A percentile compares a stretch with the other conserved stretches of the same genome.
These are phyloP conservation scores for Candida khao-thaluensis DNA, from an alignment of 805 yeast species.

Conservation along the genomic window DNA sequence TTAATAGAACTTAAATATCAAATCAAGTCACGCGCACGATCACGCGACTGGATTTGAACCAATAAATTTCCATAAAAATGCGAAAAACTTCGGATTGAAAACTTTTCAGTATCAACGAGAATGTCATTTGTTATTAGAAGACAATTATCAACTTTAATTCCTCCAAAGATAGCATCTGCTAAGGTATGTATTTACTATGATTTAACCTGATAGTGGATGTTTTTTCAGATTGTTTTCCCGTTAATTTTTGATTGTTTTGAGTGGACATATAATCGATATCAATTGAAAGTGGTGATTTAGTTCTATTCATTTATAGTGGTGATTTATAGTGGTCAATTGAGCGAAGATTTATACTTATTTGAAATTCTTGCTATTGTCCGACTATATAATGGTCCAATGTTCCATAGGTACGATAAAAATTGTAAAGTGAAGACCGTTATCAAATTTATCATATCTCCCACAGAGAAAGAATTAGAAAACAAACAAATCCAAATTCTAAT, in stretches of 20 bases:
- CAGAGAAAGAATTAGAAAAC: too few species aligned
- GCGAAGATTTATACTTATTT: too few species aligned
- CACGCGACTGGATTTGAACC: slow-evolving; percentile 3
- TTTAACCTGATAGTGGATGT: not conserved
- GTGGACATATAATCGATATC: too few species aligned
- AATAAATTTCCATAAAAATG: not conserved
- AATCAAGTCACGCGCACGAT: slow-evolving; percentile 1
- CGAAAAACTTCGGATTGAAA: slow-evolving; percentile 6
- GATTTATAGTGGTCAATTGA: too few species aligned
- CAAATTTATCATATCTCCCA: too few species aligned
- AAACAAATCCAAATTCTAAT: too few species aligned
- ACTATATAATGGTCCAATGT: too few species aligned
- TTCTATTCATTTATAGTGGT: too few species aligned
- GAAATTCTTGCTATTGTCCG: too few species aligned
- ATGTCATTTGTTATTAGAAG: slow-evolving; percentile 92
- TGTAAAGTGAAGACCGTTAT: too few species aligned
- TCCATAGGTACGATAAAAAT: too few species aligned
- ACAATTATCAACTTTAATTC: slow-evolving; percentile 91
- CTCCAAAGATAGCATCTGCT: slow-evolving; percentile 98
- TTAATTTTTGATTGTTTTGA: not conserved
- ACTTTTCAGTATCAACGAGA: slow-evolving; percentile 7
- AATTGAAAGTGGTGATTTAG: too few species aligned
- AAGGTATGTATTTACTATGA: slow-evolving; percentile 51
- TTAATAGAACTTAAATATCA: not conserved
- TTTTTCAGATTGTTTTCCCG: not conserved